Conservation (phyloP, 2,329 filamentous ascomycete species). For the Calonectria pauciramosa region DNA sequence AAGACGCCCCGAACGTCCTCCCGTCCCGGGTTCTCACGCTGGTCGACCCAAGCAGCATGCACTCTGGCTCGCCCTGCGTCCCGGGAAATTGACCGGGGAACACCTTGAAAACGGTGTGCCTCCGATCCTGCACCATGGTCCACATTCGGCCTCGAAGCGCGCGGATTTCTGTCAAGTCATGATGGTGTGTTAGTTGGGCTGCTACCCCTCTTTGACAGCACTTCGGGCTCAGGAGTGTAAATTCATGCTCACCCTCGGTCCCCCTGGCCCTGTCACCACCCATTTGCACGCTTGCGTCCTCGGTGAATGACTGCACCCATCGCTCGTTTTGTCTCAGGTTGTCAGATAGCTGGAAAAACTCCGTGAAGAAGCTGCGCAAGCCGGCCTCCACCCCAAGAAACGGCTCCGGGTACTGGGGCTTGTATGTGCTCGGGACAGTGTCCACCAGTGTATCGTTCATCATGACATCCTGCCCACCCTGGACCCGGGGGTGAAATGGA, state of each 20-base stretch:
- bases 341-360: slow-evolving; percentile 62
- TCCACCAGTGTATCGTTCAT: slow-evolving; percentile 31
- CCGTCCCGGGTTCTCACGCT: slow-evolving; percentile 46
- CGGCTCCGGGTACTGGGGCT: slow-evolving; percentile 49
- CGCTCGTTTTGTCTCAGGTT: slow-evolving; percentile 55
- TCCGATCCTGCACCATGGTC: slow-evolving; percentile 55
- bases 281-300: slow-evolving; percentile 58
- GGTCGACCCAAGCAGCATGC: slow-evolving; percentile 51
- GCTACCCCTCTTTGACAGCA: background rate
- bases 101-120: slow-evolving; percentile 57
- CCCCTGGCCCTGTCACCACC: slow-evolving; percentile 56
- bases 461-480: background rate
- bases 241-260: slow-evolving; percentile 46
- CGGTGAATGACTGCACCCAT: slow-evolving; percentile 59
- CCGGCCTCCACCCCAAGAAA: slow-evolving; percentile 48
- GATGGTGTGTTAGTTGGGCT: slow-evolving; percentile 11
- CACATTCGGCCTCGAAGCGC: slow-evolving; percentile 59
- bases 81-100: slow-evolving; percentile 56
- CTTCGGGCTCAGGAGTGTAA: background rate
- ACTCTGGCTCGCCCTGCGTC: slow-evolving; percentile 45
- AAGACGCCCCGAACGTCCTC: slow-evolving; percentile 42
- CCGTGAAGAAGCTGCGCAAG: slow-evolving; percentile 55
- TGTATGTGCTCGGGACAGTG: slow-evolving; percentile 44
- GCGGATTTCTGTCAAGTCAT: slow-evolving; percentile 55
- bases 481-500: background rate